A percentile compares a stretch with the other conserved stretches of the same genome.
Evolutionary conservation across 2,329 filamentous ascomycete species (phyloP).

Genomic region (Incumbomyces lentus): DNA sequence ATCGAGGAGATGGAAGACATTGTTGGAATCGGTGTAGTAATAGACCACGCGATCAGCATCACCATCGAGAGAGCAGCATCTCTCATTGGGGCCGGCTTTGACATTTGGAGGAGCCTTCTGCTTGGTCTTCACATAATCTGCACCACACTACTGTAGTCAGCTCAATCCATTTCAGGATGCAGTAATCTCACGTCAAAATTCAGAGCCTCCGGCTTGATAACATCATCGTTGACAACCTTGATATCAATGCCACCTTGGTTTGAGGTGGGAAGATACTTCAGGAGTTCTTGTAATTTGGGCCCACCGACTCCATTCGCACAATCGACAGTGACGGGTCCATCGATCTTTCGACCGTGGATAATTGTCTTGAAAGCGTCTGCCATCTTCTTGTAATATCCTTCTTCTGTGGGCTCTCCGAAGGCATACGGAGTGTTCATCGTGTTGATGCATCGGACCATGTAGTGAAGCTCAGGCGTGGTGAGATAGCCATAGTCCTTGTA

Average conservation of each 20-base stretch:
- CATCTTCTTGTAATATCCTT: slow-evolving; percentile 92
- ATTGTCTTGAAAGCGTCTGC: slow-evolving; percentile 72
- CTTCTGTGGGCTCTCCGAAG: slow-evolving; percentile 81
- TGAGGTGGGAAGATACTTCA: slow-evolving; percentile 67
- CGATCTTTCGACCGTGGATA: slow-evolving; percentile 64
- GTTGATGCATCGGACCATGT: slow-evolving; percentile 88
- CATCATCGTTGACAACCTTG: slow-evolving; percentile 84
- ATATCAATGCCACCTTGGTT: slow-evolving; percentile 63
- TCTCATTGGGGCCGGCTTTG: slow-evolving; percentile 62
- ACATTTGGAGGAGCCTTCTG: slow-evolving; percentile 79
- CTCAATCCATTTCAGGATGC: slow-evolving; percentile 3
- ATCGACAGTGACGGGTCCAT: slow-evolving; percentile 71
- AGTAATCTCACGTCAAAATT: slow-evolving; percentile 64
- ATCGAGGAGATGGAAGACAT: slow-evolving; percentile 82
- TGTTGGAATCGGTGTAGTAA: slow-evolving; percentile 77
- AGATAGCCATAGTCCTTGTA: slow-evolving; percentile 79
- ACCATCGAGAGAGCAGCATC: slow-evolving; percentile 85
- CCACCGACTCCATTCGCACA: slow-evolving; percentile 96
- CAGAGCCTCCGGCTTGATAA: slow-evolving; percentile 76
- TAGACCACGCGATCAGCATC: slow-evolving; percentile 94
- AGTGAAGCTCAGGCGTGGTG: slow-evolving; percentile 96
- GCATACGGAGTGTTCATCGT: slow-evolving; percentile 76
- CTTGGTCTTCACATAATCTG: slow-evolving; percentile 95
- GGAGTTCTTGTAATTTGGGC: slow-evolving; percentile 74
- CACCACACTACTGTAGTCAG: slow-evolving; percentile 58